A percentile compares a stretch with the other conserved stretches of the same genome.
Conservation (phyloP, 129 eudicot species). For the Pittosporum tobira region DNA sequence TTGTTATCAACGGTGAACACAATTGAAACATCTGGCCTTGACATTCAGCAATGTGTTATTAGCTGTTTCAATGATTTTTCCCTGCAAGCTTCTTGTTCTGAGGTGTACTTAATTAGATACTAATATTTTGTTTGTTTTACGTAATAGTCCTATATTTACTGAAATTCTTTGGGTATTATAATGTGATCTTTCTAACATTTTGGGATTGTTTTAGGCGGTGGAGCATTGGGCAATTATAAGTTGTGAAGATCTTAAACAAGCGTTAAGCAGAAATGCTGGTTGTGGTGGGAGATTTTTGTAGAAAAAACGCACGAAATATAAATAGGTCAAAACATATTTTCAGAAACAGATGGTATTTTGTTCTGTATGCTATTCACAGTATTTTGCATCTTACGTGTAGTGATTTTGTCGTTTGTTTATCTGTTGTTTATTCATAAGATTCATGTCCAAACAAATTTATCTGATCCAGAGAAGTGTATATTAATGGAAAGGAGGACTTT, state of each 20-base stretch:
- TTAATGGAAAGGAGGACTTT: background rate
- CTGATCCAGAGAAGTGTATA: background rate
- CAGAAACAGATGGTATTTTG: background rate
- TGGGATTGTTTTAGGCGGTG: constrained; percentile 21
- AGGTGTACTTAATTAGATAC: constrained; percentile 32
- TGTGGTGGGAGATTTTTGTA: constrained; percentile 82
- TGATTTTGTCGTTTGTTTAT: background rate
- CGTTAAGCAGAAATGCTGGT: constrained; percentile 72
- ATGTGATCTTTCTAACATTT: background rate
- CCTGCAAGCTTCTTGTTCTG: constrained; percentile 72
- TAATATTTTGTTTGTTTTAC: background rate
- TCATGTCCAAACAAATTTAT: background rate
- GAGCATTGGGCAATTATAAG: constrained; percentile 36
- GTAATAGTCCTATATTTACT: background rate
- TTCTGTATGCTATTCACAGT: background rate
- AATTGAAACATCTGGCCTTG: constrained; percentile 67
- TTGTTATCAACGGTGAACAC: constrained; percentile 62
- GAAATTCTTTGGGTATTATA: background rate
- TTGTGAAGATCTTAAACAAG: constrained; percentile 75
- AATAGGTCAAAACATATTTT: background rate
- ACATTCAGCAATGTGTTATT: constrained; percentile 70
- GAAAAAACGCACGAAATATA: constrained; percentile 7
- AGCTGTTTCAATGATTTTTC: constrained; percentile 79
- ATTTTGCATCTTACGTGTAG: background rate
- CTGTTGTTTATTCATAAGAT: background rate